A percentile compares a stretch with the other conserved stretches of the same genome.
These are phyloP conservation scores for Ascochyta clinopodiicola DNA, from an alignment of 2,329 filamentous ascomycete genomes.

Conservation along the genomic window DNA sequence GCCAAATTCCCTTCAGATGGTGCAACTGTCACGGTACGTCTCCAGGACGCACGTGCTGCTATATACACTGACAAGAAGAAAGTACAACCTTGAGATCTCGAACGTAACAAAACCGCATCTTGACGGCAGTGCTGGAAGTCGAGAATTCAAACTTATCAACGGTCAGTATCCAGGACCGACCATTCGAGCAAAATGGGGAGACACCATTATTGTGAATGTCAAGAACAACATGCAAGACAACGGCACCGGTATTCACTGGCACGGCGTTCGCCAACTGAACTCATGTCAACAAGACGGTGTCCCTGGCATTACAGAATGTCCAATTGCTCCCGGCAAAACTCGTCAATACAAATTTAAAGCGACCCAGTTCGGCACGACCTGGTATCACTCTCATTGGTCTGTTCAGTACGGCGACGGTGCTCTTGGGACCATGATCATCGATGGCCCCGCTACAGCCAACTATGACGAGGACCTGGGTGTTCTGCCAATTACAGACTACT, in stretches of 20 bases:
- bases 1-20: slow-evolving; percentile 52
- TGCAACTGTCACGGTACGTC: slow-evolving; percentile 38
- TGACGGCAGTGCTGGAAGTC: slow-evolving; percentile 47
- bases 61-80: slow-evolving; percentile 3
- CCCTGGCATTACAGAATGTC: slow-evolving; percentile 63
- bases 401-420: slow-evolving; percentile 54
- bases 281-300: slow-evolving; percentile 63
- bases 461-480: slow-evolving; percentile 68
- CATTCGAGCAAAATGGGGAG: slow-evolving; percentile 47
- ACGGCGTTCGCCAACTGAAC: slow-evolving; percentile 53
- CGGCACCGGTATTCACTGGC: slow-evolving; percentile 60
- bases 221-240: slow-evolving; percentile 51
- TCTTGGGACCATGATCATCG: slow-evolving; percentile 49
- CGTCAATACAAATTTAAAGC: slow-evolving; percentile 66
- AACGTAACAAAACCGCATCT: slow-evolving; percentile 49
- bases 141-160: slow-evolving; percentile 52
- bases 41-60: not conserved
- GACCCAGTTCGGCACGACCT: slow-evolving; percentile 55
- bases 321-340: slow-evolving; percentile 65
- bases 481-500: slow-evolving; percentile 69
- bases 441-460: slow-evolving; percentile 52
- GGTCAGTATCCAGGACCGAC: slow-evolving; percentile 69
- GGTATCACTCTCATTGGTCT: slow-evolving; percentile 54
- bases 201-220: slow-evolving; percentile 50
- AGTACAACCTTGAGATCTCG: slow-evolving; percentile 52